Evolutionary conservation across 192 early-diverging fungal species (phyloP).

Genomic region (Coemansia sp.): DNA sequence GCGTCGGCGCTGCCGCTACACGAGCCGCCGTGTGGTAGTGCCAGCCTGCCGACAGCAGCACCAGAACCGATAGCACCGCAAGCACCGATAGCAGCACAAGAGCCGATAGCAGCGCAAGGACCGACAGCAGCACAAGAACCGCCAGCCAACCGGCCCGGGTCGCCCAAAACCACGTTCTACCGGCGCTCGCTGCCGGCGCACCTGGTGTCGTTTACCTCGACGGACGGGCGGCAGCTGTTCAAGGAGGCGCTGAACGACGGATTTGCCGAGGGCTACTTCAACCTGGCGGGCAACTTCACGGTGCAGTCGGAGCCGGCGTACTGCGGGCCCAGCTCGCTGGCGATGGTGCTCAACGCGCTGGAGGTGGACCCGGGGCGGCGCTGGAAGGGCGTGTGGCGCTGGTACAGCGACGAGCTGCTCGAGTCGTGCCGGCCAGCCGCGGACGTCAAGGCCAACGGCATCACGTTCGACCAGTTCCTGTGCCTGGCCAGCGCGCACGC

Average conservation of each 20-base stretch:
- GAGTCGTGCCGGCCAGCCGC: slow-evolving; percentile 65
- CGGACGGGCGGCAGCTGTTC: slow-evolving; percentile 73
- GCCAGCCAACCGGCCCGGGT: background rate
- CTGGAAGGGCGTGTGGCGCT: slow-evolving; percentile 95
- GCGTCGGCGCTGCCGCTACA: background rate
- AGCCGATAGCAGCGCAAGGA: too few relatives aligned
- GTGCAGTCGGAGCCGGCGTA: slow-evolving; percentile 86
- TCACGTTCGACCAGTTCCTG: slow-evolving; percentile 86
- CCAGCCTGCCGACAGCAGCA: background rate
- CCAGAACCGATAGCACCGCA: background rate
- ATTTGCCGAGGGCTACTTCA: slow-evolving; percentile 81
- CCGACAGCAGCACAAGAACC: too few relatives aligned
- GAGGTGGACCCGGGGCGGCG: slow-evolving; percentile 79
- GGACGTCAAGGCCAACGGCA: slow-evolving; percentile 75
- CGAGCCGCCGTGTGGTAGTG: background rate
- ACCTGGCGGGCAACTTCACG: slow-evolving; percentile 83
- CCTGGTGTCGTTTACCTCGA: slow-evolving; percentile 75
- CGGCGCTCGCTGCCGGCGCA: slow-evolving; percentile 61
- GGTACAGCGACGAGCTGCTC: slow-evolving; percentile 77
- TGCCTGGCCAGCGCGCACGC: slow-evolving; percentile 90
- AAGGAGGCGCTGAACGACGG: slow-evolving; percentile 70
- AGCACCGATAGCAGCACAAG: background rate
- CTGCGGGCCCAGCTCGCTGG: slow-evolving; percentile 86
- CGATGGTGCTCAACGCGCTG: slow-evolving; percentile 92
- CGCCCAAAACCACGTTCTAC: slow-evolving; percentile 55